A percentile compares a stretch with the other conserved stretches of the same genome.
Evolutionary conservation across 164 flowering plant genomes (phyloP).

Genomic region (Vitis cinerea): DNA sequence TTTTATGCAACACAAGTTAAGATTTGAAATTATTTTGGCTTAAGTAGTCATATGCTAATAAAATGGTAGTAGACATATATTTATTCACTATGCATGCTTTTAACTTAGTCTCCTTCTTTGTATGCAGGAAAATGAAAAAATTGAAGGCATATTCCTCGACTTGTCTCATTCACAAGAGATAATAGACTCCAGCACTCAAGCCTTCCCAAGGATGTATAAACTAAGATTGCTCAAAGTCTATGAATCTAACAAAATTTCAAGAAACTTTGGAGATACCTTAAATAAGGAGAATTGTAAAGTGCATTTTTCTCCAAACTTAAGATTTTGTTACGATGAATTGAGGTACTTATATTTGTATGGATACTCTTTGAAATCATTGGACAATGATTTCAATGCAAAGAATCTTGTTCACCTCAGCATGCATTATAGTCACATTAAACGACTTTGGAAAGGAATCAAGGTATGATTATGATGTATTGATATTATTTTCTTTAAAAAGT

Average conservation of each 20-base stretch:
- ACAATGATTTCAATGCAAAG: neutral
- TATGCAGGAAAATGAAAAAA: slow-evolving; percentile 1
- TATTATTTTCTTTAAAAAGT: no score
- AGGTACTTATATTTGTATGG: slow-evolving; percentile 2
- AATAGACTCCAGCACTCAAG: neutral
- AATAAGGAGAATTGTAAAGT: neutral
- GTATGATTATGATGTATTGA: no score
- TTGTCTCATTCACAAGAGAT: neutral
- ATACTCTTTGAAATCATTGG: neutral
- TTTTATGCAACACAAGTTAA: no score
- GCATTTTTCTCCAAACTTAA: neutral
- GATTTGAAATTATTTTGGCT: no score
- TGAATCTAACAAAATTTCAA: neutral
- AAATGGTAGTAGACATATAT: no score
- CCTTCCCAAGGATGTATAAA: neutral
- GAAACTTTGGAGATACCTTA: neutral
- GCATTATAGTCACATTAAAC: slow-evolving; percentile 1
- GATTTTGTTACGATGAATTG: neutral
- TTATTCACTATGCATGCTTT: no score
- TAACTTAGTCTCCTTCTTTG: neutral
- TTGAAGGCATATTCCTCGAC: neutral
- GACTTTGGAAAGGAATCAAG: no score
- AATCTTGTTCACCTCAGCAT: slow-evolving; percentile 16
- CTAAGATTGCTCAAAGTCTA: slow-evolving; percentile 5
- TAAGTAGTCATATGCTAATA: no score